Percentiles rank a stretch among this genome's conserved stretches.
These are phyloP conservation scores for Epichloe sylvatica DNA, from an alignment of 2,329 filamentous ascomycete species.

Conservation along the genomic window DNA sequence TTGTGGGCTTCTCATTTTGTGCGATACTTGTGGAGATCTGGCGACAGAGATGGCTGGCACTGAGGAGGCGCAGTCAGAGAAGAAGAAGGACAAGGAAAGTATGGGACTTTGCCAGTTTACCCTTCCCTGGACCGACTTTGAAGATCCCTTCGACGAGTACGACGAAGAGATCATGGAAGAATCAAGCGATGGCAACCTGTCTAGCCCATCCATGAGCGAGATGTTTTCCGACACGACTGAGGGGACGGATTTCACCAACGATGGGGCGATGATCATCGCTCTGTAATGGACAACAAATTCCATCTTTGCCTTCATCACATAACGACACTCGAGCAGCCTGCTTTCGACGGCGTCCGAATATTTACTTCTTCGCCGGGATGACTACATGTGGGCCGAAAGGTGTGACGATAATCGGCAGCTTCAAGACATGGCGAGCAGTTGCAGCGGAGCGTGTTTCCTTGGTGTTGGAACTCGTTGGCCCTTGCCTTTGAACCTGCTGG, in stretches of 20 bases:
- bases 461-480: constrained; percentile 14
- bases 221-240: constrained; percentile 10
- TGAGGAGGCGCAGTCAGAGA: not conserved
- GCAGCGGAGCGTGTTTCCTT: constrained; percentile 10
- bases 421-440: constrained; percentile 1
- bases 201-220: constrained; percentile 3
- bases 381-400: not conserved
- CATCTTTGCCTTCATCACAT: not conserved
- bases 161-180: constrained; percentile 23
- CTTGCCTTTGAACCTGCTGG: constrained; percentile 20
- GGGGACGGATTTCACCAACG: constrained; percentile 10
- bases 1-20: constrained; percentile 32
- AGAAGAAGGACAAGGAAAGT: constrained; percentile 9
- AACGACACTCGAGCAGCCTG: not conserved
- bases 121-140: constrained; percentile 12
- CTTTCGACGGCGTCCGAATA: not conserved
- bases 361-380: not conserved
- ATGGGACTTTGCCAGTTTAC: constrained; percentile 18
- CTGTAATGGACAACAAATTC: not conserved
- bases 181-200: not conserved
- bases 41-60: constrained; percentile 12
- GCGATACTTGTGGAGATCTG: constrained; percentile 24
- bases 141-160: constrained; percentile 24
- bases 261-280: constrained; percentile 10
- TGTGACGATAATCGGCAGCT: not conserved